These are phyloP conservation scores for Leccinum insolens DNA, from an alignment of 1,284 basidiomycete genomes.

Conservation along the genomic window DNA sequence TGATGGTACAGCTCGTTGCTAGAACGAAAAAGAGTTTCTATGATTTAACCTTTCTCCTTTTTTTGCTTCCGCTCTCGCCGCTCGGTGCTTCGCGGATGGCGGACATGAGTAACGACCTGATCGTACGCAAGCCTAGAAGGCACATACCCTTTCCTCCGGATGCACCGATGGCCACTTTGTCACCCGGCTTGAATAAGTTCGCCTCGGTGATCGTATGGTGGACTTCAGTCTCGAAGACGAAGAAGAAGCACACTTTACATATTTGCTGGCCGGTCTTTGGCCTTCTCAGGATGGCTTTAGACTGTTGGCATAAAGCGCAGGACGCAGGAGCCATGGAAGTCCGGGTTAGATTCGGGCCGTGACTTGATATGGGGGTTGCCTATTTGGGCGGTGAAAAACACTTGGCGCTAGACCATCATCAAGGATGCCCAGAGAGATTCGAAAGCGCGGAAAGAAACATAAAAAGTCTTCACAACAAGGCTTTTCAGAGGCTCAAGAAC, in stretches of 20 bases:
- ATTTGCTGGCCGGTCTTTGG: constrained; percentile 98
- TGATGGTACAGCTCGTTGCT: background rate
- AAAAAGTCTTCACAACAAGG: constrained; percentile 50
- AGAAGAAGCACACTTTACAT: constrained; percentile 95
- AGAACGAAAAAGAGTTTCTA: background rate
- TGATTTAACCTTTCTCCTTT: constrained; percentile 23
- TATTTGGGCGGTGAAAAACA: constrained; percentile 1
- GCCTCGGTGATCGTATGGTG: constrained; percentile 92
- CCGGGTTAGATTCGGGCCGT: background rate
- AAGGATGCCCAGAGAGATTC: constrained; percentile 68
- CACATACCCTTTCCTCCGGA: constrained; percentile 92
- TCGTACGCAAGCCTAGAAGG: background rate
- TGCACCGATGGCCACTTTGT: constrained; percentile 96
- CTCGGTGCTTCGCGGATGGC: constrained; percentile 31
- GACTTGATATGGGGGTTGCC: constrained; percentile 4
- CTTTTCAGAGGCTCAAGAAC: constrained; percentile 17
- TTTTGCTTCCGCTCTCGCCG: constrained; percentile 20
- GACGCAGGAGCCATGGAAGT: constrained; percentile 63
- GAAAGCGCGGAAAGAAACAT: constrained; percentile 77
- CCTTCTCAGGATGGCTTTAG: constrained; percentile 88
- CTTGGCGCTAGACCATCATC: constrained; percentile 27
- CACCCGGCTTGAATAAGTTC: constrained; percentile 86
- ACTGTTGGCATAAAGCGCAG: constrained; percentile 76
- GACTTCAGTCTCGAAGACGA: constrained; percentile 97
- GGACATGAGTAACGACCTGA: constrained; percentile 5